These are phyloP conservation scores for Pilasporangium apinafurcum DNA, from an alignment of 352 stramenopile genomes.

Conservation along the genomic window DNA sequence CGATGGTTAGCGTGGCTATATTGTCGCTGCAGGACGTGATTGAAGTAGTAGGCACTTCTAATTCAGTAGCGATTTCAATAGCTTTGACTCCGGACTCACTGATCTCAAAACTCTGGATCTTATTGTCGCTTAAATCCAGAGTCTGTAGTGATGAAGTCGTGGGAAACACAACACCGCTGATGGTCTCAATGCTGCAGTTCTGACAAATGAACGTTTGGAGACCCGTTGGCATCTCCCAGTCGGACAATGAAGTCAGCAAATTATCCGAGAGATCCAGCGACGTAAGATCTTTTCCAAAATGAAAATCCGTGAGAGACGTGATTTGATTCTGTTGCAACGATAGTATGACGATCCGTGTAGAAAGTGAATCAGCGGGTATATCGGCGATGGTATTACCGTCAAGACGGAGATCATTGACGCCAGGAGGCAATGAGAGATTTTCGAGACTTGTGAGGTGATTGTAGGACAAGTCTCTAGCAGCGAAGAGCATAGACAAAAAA, in stretches of 20 bases:
- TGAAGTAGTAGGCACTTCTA: constrained; percentile 19
- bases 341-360: constrained; percentile 13
- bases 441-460: no score
- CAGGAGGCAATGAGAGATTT: no score
- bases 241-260: constrained; percentile 11
- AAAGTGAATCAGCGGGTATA: no score
- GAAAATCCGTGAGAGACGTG: constrained; percentile 18
- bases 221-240: constrained; percentile 17
- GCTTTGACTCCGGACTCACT: constrained; percentile 20
- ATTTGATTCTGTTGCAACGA: constrained; percentile 33
- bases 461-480: no score
- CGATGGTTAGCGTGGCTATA: constrained; percentile 5
- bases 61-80: constrained; percentile 16
- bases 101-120: constrained; percentile 18
- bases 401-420: no score
- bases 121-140: constrained; percentile 23
- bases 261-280: constrained; percentile 29
- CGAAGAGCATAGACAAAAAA: no score
- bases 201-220: constrained; percentile 26
- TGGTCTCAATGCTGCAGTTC: constrained; percentile 17
- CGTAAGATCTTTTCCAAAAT: constrained; percentile 6
- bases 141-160: constrained; percentile 5
- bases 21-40: constrained; percentile 17
- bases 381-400: no score
- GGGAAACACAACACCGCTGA: constrained; percentile 19